Conservation (phyloP, 352 stramenopile species). For the Pythium rhizo-oryzae region DNA sequence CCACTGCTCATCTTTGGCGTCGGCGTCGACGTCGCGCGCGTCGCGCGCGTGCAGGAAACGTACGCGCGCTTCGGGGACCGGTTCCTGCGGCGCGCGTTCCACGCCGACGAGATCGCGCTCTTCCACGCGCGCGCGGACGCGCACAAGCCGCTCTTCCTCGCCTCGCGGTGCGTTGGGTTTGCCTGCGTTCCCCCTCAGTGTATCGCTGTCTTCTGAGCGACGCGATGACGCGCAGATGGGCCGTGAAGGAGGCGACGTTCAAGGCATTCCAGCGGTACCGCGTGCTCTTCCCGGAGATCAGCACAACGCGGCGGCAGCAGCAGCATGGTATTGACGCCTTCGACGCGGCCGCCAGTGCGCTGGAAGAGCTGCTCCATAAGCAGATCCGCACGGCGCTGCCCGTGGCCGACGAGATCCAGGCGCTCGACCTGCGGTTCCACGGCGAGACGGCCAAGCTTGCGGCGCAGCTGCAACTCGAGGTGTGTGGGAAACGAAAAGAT, state of each 20-base stretch:
- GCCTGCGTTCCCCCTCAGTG: not conserved
- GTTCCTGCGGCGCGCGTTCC: constrained; percentile 63
- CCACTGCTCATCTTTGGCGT: constrained; percentile 62
- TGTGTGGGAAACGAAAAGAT: too few species aligned
- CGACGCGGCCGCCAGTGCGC: constrained; percentile 12
- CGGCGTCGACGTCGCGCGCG: constrained; percentile 67
- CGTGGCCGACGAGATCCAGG: constrained; percentile 37
- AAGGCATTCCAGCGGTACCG: too few species aligned
- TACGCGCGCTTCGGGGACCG: constrained; percentile 63
- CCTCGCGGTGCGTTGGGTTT: constrained; percentile 43
- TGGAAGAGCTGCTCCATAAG: not conserved
- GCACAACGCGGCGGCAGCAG: too few species aligned
- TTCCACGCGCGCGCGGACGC: constrained; percentile 44
- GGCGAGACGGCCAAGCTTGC: constrained; percentile 60
- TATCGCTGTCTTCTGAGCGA: not conserved
- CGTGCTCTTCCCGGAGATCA: too few species aligned
- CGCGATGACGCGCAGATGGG: not conserved
- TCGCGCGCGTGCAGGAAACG: constrained; percentile 55
- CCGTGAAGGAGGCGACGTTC: too few species aligned
- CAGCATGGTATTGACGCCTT: too few species aligned
- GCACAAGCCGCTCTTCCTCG: constrained; percentile 59
- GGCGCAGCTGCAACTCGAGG: constrained; percentile 50
- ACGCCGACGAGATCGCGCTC: constrained; percentile 66
- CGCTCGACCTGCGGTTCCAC: constrained; percentile 57
- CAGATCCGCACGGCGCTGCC: constrained; percentile 36